phyloP scores from a whole-genome alignment of 345 rosid genomes.

The Lumnitzera littorea region DNA sequence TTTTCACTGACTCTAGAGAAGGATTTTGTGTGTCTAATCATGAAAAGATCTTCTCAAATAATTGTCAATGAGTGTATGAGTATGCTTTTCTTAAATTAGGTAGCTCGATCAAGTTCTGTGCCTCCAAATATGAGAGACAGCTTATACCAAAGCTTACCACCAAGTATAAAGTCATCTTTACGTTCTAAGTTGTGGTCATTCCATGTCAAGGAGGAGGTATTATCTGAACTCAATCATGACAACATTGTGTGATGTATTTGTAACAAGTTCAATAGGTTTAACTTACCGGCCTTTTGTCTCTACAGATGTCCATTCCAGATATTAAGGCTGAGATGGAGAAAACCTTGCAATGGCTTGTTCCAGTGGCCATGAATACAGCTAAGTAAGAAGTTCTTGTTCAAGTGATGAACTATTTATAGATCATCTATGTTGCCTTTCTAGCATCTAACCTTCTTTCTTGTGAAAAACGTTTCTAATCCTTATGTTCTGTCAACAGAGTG shows the following conservation, averaged over 20 bases:
- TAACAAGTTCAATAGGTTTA: not conserved
- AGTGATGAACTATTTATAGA: not conserved
- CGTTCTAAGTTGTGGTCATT: slow-evolving; percentile 59
- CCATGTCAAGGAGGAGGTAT: slow-evolving; percentile 54
- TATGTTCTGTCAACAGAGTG: slow-evolving; percentile 35
- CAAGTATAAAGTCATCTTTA: slow-evolving; percentile 56
- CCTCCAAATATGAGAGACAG: slow-evolving; percentile 82
- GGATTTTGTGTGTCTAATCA: too few relatives aligned
- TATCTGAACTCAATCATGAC: slow-evolving; percentile 1
- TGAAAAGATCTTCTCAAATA: too few relatives aligned
- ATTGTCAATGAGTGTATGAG: not conserved
- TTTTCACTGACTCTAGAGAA: too few relatives aligned
- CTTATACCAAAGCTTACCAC: slow-evolving; percentile 80
- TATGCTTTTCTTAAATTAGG: slow-evolving; percentile 34
- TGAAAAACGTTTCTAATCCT: not conserved
- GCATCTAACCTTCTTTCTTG: not conserved
- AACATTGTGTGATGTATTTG: too few relatives aligned
- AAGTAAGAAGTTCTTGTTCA: slow-evolving; percentile 37
- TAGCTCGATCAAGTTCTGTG: slow-evolving; percentile 70
- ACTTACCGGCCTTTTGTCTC: slow-evolving; percentile 1
- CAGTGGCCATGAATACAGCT: slow-evolving; percentile 86
- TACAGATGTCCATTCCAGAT: slow-evolving; percentile 69
- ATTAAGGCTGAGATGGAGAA: slow-evolving; percentile 96
- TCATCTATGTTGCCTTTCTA: not conserved
- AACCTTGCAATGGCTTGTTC: slow-evolving; percentile 98